Evolutionary conservation across 2,329 filamentous ascomycete species (phyloP), one percentile per base, ranked within the genome.

Genomic region (Phialophora expanda): DNA sequence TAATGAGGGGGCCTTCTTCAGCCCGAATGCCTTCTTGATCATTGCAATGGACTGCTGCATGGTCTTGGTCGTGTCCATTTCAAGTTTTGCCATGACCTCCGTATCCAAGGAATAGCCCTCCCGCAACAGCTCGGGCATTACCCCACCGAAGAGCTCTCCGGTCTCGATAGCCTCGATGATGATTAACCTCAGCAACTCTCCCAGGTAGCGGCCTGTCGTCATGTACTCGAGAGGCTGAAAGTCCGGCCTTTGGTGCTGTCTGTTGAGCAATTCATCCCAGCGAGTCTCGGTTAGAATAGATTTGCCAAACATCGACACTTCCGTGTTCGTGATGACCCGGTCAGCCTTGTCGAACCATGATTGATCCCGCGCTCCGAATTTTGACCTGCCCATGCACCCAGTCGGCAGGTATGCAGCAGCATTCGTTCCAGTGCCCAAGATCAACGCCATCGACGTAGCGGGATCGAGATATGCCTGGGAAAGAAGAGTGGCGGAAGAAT

Each of bases 201-300:
- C 87, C 1, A 89, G 78, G 72, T 89, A 89, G 17, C 86, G 83
- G 20, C 87, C 87, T 11, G 85, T 86, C 68, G 86, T 83, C 77
- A 89, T 83, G 71, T 88, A 86, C 72, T 89, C 87, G 65, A 89
- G 80, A 0, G 87, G 87, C 70, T 89, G 87, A 70, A 88, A 89
- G 75, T 88, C 85, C 0, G 87, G 87, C 9, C 82, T 78, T 17
- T 82, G 72, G 71, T 89, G 87, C 5, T 80, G 81, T 30, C 77
- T 75, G 74, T 89, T 89, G 56, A 89, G 78, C 32, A 81, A 72
- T 7, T 88, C 84, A 69, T 89, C 87, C 86, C 86, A 89, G 14
- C 83, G 79, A 5, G 86, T 87, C 70, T 81, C 82, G 1, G 86
- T 85, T 44, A 88, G 79, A 30, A 87, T 80, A 24, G 82, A 78